Percentiles rank a stretch among this genome's conserved stretches.
Evolutionary conservation across 2,329 filamentous ascomycete genomes (phyloP).

Genomic region (Colletotrichum tamarilloi): DNA sequence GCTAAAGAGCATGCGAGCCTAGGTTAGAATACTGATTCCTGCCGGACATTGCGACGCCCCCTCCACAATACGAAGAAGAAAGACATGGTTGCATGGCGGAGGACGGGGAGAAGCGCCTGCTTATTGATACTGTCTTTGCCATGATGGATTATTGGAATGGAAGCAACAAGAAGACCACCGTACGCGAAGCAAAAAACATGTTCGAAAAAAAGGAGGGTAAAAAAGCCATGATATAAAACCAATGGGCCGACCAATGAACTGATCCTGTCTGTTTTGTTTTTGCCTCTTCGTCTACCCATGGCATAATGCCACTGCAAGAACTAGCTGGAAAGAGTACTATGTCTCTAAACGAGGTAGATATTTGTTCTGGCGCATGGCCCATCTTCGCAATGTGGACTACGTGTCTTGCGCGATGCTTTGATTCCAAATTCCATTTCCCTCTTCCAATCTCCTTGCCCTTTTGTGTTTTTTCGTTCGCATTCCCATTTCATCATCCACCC

Average conservation of each 20-base stretch:
- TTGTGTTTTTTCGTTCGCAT: constrained; percentile 5
- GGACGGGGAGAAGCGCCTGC: too few relatives aligned
- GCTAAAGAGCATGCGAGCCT: too few relatives aligned
- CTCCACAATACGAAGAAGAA: too few relatives aligned
- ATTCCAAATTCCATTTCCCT: background rate
- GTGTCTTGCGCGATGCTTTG: background rate
- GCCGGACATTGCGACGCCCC: too few relatives aligned
- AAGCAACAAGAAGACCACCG: background rate
- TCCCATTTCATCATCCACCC: constrained; percentile 21
- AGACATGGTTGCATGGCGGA: too few relatives aligned
- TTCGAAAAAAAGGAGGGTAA: background rate
- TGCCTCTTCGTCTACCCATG: constrained; percentile 31
- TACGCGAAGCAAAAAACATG: background rate
- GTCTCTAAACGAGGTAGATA: background rate
- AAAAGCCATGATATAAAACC: background rate
- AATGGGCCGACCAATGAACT: constrained; percentile 15
- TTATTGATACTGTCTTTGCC: too few relatives aligned
- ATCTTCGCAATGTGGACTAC: background rate
- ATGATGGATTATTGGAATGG: background rate
- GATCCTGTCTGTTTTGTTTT: constrained; percentile 18
- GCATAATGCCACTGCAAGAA: constrained; percentile 24
- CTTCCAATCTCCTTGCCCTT: background rate
- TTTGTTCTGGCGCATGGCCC: background rate
- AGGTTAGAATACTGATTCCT: too few relatives aligned
- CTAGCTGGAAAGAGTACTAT: background rate